Evolutionary conservation across 2,329 filamentous ascomycete genomes (phyloP), one percentile per base, ranked within the genome.

Genomic region (Fusarium humuli): DNA sequence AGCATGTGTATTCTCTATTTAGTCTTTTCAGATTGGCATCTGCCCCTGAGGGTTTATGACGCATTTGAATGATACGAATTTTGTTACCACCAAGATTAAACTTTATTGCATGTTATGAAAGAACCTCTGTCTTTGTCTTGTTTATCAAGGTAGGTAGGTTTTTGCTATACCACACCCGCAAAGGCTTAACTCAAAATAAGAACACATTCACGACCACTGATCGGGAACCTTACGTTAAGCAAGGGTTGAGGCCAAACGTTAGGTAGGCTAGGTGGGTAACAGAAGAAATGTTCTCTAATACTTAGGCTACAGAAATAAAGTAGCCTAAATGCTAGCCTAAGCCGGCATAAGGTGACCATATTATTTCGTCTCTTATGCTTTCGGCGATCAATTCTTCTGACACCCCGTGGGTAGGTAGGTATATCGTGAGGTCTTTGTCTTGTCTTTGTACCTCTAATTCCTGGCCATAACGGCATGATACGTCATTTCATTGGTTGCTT

Each of bases 21-120:
- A 75, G 70, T 73, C 68, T 70, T 66, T 71, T 70, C 67, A 70
- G 71, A 73, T 72, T 74, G 71, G 72, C 71, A 75, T 72, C 70
- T 75, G 60, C 73, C 62, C 68, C 58, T 65, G 67, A 57, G 67
- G 62, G 64, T 65, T 75, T 68, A 75, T 74, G 70, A 75, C 68
- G 69, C 73, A 71, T 67, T 73, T 69, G 67, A 74, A 72, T 75
- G 71, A 75, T 64, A 71, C 64, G 67, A 73, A 55, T 65, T 71
- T 60, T 49, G 25, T 61, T 34, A 44, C 54, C 27, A 53, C 47
- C 6, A 20, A 29, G 13, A 41, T 41, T 10, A 14, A 27, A n/a
- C 13, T 22, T 40, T 9, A 37, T n/a, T n/a, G 34, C 18, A 37
- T 53, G 34, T 16, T 34, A n/a, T 22, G 49, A 41, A 53, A 42